Evolutionary conservation across 2,329 filamentous ascomycete species (phyloP).

Genomic region (Bipolaris cookei): DNA sequence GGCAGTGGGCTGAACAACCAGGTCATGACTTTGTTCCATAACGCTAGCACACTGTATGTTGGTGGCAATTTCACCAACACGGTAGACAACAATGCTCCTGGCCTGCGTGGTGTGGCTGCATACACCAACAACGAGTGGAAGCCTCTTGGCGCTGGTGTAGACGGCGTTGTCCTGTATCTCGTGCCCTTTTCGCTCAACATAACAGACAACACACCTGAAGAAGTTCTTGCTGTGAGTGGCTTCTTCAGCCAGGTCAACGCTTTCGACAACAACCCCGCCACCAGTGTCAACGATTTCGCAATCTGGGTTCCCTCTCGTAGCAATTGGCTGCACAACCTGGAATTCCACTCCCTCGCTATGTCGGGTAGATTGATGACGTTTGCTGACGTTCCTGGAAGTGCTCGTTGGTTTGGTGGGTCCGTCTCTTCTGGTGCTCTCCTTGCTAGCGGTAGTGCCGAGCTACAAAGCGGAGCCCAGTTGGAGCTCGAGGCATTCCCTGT

Average conservation of each 20-base stretch:
- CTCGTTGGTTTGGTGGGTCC: constrained; percentile 80
- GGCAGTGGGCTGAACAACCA: constrained; percentile 79
- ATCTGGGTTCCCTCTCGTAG: constrained; percentile 86
- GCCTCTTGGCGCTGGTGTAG: constrained; percentile 82
- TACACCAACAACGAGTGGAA: constrained; percentile 76
- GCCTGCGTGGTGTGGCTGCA: constrained; percentile 75
- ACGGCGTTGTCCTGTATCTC: constrained; percentile 76
- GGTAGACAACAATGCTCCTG: constrained; percentile 63
- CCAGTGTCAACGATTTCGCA: constrained; percentile 76
- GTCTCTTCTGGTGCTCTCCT: constrained; percentile 76
- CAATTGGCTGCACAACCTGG: constrained; percentile 87
- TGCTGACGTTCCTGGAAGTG: constrained; percentile 65
- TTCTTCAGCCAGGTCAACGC: constrained; percentile 75
- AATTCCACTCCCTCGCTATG: constrained; percentile 67
- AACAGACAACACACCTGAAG: constrained; percentile 70
- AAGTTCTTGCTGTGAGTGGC: constrained; percentile 79
- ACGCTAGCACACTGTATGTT: constrained; percentile 69
- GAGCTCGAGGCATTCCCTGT: constrained; percentile 56
- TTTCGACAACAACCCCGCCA: constrained; percentile 67
- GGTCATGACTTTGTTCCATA: constrained; percentile 74
- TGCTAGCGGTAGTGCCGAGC: constrained; percentile 73
- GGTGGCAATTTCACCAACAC: constrained; percentile 86
- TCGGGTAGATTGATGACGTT: constrained; percentile 75
- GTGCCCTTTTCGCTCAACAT: constrained; percentile 82
- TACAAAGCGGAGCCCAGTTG: constrained; percentile 53